These are phyloP conservation scores for Platismatia glauca DNA, from an alignment of 495 filamentous ascomycete genomes.

Conservation along the genomic window DNA sequence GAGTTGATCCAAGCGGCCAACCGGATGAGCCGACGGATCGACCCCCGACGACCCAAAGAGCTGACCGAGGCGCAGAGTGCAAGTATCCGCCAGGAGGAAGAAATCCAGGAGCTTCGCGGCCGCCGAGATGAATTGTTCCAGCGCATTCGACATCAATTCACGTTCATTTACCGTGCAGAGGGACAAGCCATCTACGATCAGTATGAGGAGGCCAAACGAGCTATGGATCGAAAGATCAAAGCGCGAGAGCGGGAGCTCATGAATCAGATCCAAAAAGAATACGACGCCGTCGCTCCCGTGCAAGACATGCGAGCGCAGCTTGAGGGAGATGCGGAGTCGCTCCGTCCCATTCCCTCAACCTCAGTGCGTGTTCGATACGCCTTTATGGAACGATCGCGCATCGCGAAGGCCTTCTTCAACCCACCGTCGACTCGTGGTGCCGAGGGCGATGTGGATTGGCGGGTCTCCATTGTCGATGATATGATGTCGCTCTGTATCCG, in stretches of 20 bases:
- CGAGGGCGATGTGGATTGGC: neutral
- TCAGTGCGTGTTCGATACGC: neutral
- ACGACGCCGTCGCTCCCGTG: neutral
- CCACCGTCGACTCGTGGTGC: neutral
- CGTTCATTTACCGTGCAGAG: constrained; percentile 8
- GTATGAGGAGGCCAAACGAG: constrained; percentile 2
- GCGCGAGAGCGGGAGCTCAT: constrained; percentile 3
- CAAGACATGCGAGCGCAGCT: constrained; percentile 3
- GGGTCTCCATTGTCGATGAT: neutral
- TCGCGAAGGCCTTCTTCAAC: constrained; percentile 6
- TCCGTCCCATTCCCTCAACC: neutral
- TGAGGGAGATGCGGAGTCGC: neutral
- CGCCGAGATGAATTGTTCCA: constrained; percentile 3
- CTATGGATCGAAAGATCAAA: constrained; percentile 1
- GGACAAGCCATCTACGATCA: constrained; percentile 7
- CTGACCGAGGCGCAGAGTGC: constrained; percentile 4
- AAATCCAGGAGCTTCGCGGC: constrained; percentile 12
- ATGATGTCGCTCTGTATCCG: constrained; percentile 9
- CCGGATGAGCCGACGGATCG: constrained; percentile 12
- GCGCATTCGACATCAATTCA: constrained; percentile 13
- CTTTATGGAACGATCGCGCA: neutral
- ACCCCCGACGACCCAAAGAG: constrained; percentile 9
- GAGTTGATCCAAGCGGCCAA: constrained; percentile 16
- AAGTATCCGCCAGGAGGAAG: constrained; percentile 5
- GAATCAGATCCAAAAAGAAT: constrained; percentile 10